Evolutionary conservation across 345 rosid species (phyloP).

Genomic region (Noccaea bulbosa): DNA sequence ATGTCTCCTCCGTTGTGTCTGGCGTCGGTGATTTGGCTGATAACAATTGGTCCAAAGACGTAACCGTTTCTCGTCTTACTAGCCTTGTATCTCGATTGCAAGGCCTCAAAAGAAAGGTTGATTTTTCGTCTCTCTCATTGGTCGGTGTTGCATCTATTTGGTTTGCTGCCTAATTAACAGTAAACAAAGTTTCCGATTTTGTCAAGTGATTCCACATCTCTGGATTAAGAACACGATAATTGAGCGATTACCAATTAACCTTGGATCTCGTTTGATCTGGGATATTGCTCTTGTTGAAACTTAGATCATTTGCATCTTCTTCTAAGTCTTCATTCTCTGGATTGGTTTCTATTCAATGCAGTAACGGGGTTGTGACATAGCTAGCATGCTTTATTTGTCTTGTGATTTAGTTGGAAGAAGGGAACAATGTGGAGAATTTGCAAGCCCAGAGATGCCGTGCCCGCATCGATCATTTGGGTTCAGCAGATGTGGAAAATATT

Average conservation of each 20-base stretch:
- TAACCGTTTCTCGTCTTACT: constrained; percentile 71
- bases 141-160: constrained; percentile 10
- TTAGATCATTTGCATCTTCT: not conserved
- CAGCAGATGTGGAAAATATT: constrained; percentile 67
- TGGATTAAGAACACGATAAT: constrained; percentile 4
- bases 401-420: constrained; percentile 79
- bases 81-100: constrained; percentile 89
- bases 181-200: constrained; percentile 19
- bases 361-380: not conserved
- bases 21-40: constrained; percentile 64
- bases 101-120: constrained; percentile 93
- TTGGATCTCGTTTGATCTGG: constrained; percentile 32
- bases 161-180: not conserved
- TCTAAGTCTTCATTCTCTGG: constrained; percentile 4
- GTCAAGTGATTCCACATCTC: constrained; percentile 14
- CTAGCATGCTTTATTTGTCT: not conserved
- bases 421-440: constrained; percentile 66
- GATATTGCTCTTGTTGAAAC: not conserved
- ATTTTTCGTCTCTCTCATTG: constrained; percentile 4
- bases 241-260: not conserved
- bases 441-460: constrained; percentile 92
- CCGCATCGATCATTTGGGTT: constrained; percentile 87
- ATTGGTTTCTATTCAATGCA: constrained; percentile 3
- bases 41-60: constrained; percentile 62
- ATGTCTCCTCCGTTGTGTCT: constrained; percentile 69